Evolutionary conservation across 1,139 yeast genomes (phyloP), one percentile per base, ranked within the genome.

Genomic region (Saccharomycopsis hybrid): DNA sequence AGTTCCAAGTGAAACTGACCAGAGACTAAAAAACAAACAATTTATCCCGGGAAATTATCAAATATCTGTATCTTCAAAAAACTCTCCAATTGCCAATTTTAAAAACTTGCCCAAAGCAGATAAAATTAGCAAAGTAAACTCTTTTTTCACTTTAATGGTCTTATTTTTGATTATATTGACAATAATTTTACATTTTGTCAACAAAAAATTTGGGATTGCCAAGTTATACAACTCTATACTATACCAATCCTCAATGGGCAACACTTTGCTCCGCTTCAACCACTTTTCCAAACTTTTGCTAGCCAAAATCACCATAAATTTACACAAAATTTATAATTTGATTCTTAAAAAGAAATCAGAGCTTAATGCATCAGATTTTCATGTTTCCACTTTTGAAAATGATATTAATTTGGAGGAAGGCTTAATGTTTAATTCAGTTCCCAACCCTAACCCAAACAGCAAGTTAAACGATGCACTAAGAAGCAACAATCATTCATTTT

Each of bases 351-450:
- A 7, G 18, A 36, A 36, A 36, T 5, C 9, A 11, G 13, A 36
- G 24, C 39, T n/a, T 5, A 36, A 36, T 36, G 39, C 13, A 5
- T n/a, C 39, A 9, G 39, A 36, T 8, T 36, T 3, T 25, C 13
- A 3, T 24, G 13, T 28, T 24, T 27, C 44, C 38, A 24, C 46
- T 5, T 50, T 50, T 50, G 53, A 50, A 4, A 43, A 47, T 27
- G 55, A 52, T n/a, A 49, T 49, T 8, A 49, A 42, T 39, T 27
- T 52, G 7, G 55, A 52, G 39, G 55, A 49, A 33, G 53, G 52
- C 7, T 38, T 51, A n/a, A 27, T 40, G 31, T n/a, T 5, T 25
- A n/a, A 29, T 11, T 41, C 25, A 28, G n/a, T 32, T 8, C 42
- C 32, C 33, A 25, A 36, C 24, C 41, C 5, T 38, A 29, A 38